Conservation (phyloP, 2,329 filamentous ascomycete species). For the Aspergillus viridinutans region DNA sequence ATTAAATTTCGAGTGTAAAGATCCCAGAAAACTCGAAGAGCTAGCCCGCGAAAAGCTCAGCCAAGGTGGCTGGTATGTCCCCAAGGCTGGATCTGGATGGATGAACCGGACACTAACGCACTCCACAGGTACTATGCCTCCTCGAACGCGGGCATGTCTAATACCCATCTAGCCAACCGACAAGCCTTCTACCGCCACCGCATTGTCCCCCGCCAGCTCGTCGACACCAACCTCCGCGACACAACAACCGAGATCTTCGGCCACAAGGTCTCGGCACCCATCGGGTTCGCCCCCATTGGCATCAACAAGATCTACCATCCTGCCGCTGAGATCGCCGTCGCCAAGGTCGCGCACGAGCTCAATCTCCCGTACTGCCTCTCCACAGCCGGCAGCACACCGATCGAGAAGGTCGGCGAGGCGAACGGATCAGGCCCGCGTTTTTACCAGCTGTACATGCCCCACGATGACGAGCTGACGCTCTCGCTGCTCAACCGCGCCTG, state of each 20-base stretch:
- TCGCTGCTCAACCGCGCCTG: slow-evolving; percentile 55
- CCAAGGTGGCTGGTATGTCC: slow-evolving; percentile 50
- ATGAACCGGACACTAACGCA: background rate
- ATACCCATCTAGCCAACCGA: slow-evolving; percentile 54
- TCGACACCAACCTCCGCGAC: slow-evolving; percentile 58
- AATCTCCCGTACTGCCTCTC: slow-evolving; percentile 57
- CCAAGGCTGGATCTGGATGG: background rate
- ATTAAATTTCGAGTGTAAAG: slow-evolving; percentile 7
- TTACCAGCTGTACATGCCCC: slow-evolving; percentile 62
- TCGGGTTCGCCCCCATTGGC: slow-evolving; percentile 62
- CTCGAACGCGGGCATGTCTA: slow-evolving; percentile 33
- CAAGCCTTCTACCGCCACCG: slow-evolving; percentile 62
- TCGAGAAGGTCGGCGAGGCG: slow-evolving; percentile 55
- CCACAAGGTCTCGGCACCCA: slow-evolving; percentile 55
- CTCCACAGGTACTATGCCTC: slow-evolving; percentile 30
- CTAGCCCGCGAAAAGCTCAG: slow-evolving; percentile 54
- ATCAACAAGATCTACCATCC: slow-evolving; percentile 64
- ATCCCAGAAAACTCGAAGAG: slow-evolving; percentile 57
- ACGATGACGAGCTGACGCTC: slow-evolving; percentile 57
- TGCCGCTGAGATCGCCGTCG: slow-evolving; percentile 55
- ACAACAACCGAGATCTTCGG: slow-evolving; percentile 57
- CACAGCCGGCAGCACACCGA: slow-evolving; percentile 53
- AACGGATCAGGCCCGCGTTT: slow-evolving; percentile 54
- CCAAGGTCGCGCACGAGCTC: slow-evolving; percentile 56
- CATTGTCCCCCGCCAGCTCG: slow-evolving; percentile 58